A percentile compares a stretch with the other conserved stretches of the same genome.
phyloP scores from a whole-genome alignment of 1,284 basidiomycete species.

The Pseudozyma pruni region DNA sequence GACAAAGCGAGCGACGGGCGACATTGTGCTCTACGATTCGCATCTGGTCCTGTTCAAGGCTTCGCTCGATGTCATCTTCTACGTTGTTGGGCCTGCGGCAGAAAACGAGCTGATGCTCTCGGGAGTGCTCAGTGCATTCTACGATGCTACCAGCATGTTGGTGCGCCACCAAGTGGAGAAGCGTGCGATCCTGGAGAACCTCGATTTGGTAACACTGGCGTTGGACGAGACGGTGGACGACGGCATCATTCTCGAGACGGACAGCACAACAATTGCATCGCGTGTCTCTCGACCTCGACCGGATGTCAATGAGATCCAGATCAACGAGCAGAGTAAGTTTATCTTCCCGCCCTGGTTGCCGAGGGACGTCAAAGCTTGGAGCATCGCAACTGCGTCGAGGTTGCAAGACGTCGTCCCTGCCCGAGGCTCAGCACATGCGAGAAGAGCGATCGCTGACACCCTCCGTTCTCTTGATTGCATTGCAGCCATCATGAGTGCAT shows the following conservation, averaged over 20 bases:
- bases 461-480: background rate
- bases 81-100: slow-evolving; percentile 85
- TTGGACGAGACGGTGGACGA: slow-evolving; percentile 98
- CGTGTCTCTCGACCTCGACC: slow-evolving; percentile 91
- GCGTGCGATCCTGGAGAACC: slow-evolving; percentile 89
- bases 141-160: slow-evolving; percentile 85
- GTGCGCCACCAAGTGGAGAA: slow-evolving; percentile 90
- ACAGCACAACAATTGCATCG: slow-evolving; percentile 91
- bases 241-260: slow-evolving; percentile 97
- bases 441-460: slow-evolving; percentile 71
- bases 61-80: slow-evolving; percentile 93
- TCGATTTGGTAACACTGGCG: slow-evolving; percentile 91
- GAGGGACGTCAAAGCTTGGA: too few species aligned
- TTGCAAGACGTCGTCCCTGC: too few species aligned
- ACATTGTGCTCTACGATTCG: slow-evolving; percentile 91
- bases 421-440: too few species aligned
- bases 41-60: slow-evolving; percentile 93
- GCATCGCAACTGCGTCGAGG: too few species aligned
- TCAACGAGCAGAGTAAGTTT: slow-evolving; percentile 85
- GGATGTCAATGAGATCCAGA: slow-evolving; percentile 94
- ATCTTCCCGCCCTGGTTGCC: too few species aligned
- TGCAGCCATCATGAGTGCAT: slow-evolving; percentile 67
- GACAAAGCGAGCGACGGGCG: slow-evolving; percentile 69
- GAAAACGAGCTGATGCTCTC: slow-evolving; percentile 98
- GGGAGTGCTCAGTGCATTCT: slow-evolving; percentile 81